Base-by-base conservation (phyloP, 768 basidiomycete species). In the Favolaschia claudopus region DNA sequence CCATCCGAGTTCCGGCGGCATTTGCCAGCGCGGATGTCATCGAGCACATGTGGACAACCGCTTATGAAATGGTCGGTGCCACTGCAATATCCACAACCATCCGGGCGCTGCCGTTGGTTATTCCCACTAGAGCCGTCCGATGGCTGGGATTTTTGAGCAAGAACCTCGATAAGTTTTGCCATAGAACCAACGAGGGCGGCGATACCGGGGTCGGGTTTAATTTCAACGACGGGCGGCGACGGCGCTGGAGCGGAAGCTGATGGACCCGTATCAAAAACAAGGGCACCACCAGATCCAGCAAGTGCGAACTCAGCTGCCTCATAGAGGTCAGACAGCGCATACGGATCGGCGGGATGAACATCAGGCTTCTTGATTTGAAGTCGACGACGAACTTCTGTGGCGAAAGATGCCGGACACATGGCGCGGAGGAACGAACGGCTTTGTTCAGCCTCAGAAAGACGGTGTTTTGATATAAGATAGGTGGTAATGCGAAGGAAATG, bases 331-430 rank as follows among this genome's bases (percentile, higher is more conserved):
- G 22, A n/a, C 4, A 71, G 36, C 1, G 39, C n/a, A 51, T 69
- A 72, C 2, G 67, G 65, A n/a, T 69, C 54, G n/a, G 69, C 65
- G 3, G 67, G 69, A n/a, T 51, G 53, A 20, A 63, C 63, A 31
- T 68, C 64, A 0, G 63, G 68, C 13, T 36, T n/a, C 7, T 62
- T 67, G 43, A 70, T 31, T 19, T 59, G 50, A 0, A 71, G 65
- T 1, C 69, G 60, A 4, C 65, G 50, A 7, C 34, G 32, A 29
- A 67, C 46, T 1, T 22, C 2, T 6, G 10, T 29, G 54, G 42
- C 44, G 19, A 67, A 31, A 28, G 1, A 38, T 2, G 44, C 19
- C 2, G 51, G 50, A 4, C 44, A 34, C n/a, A 71, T 50, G 1
- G 55, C 60, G 3, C 37, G 48, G 27, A 65, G 20, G 51, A 66